These are phyloP conservation scores for Leccinum variicolor DNA, from an alignment of 768 basidiomycete genomes.

Conservation along the genomic window DNA sequence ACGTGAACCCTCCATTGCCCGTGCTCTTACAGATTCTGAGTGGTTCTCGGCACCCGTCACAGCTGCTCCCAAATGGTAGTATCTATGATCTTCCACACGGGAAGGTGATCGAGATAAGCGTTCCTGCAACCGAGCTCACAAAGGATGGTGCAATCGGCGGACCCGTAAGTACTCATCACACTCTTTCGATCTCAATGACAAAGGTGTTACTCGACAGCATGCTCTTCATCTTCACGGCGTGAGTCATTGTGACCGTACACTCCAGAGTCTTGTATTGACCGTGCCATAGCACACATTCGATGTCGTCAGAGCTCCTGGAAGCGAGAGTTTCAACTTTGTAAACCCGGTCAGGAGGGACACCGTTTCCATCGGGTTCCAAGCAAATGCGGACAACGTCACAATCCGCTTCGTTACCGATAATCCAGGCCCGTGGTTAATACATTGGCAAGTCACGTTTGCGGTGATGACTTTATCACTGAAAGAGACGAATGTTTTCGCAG, in stretches of 20 bases:
- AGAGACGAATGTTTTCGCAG: constrained; percentile 3
- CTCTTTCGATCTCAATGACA: background rate
- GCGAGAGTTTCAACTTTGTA: constrained; percentile 34
- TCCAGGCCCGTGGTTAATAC: constrained; percentile 33
- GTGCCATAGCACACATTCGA: constrained; percentile 36
- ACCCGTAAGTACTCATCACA: constrained; percentile 16
- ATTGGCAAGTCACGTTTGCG: constrained; percentile 9
- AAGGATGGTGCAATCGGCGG: constrained; percentile 29
- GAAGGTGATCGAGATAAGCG: constrained; percentile 17
- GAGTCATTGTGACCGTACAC: background rate
- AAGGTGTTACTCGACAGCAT: constrained; percentile 7
- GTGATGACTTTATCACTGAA: background rate
- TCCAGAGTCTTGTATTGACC: background rate
- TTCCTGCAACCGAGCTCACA: constrained; percentile 12
- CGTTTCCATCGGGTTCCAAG: constrained; percentile 29
- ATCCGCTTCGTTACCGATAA: constrained; percentile 70
- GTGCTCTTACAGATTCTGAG: constrained; percentile 24
- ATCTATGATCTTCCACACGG: constrained; percentile 14
- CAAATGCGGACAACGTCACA: constrained; percentile 39
- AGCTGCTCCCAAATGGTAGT: constrained; percentile 12
- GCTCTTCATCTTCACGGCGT: constrained; percentile 23
- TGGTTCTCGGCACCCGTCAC: constrained; percentile 10
- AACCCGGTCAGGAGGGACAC: constrained; percentile 57
- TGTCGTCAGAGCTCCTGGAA: constrained; percentile 42
- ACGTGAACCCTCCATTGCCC: constrained; percentile 10